These are phyloP conservation scores for Penicillium italicum DNA, from an alignment of 2,329 filamentous ascomycete species.

Conservation along the genomic window DNA sequence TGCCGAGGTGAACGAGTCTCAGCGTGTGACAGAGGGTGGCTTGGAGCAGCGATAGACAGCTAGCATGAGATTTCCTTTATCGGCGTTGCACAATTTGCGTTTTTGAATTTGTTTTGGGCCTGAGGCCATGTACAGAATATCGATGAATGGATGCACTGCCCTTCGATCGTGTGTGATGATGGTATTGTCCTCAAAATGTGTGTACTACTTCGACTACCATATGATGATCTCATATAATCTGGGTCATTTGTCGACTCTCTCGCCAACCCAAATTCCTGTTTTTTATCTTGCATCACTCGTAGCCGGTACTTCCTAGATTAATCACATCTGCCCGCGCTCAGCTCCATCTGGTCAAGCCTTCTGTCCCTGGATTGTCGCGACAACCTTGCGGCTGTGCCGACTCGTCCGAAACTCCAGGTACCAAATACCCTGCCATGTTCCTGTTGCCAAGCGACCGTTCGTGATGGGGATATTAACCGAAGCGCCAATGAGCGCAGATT, in stretches of 20 bases:
- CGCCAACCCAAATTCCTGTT: background rate
- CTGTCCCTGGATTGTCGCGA: conserved; percentile 94
- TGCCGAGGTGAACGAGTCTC: conserved; percentile 57
- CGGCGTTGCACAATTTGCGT: conserved; percentile 36
- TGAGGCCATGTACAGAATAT: conserved; percentile 37
- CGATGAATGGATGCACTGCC: conserved; percentile 30
- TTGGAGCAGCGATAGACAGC: conserved; percentile 57
- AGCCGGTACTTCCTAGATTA: background rate
- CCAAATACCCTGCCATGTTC: conserved; percentile 73
- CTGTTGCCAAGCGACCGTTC: conserved; percentile 70
- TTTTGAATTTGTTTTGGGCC: conserved; percentile 29
- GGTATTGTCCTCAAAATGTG: conserved; percentile 8
- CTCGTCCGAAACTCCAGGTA: conserved; percentile 81
- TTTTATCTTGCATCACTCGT: background rate
- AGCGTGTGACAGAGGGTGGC: conserved; percentile 57
- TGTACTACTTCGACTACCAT: conserved; percentile 5
- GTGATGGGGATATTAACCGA: conserved; percentile 88
- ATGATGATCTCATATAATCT: conserved; percentile 1
- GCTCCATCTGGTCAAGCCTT: conserved; percentile 40
- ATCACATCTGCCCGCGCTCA: conserved; percentile 18
- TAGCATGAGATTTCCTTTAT: conserved; percentile 32
- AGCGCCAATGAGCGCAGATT: conserved; percentile 81
- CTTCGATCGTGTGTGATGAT: conserved; percentile 13
- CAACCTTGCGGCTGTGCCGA: conserved; percentile 74
- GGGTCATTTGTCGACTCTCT: conserved; percentile 3